Evolutionary conservation across 208 protist genomes (phyloP), one percentile per base, ranked within the genome.

Genomic region (Histomonas meleagridis): DNA sequence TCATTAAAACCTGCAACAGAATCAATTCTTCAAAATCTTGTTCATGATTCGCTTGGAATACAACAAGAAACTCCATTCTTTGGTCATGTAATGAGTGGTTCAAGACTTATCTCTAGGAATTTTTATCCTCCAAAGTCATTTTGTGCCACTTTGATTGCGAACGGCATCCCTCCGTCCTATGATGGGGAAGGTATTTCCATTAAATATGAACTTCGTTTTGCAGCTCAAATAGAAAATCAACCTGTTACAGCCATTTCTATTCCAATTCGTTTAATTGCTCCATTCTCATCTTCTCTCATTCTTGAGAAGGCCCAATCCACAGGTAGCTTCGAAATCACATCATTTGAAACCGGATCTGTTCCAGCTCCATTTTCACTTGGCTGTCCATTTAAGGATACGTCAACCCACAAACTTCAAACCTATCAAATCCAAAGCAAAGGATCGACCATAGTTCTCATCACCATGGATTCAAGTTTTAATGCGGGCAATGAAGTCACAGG

Each of bases 161-260:
- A 86, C 32, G 46, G 46, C 14, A 86, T 86, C 9, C 76, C 76
- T 12, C 76, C 76, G 18, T 86, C 76, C 32, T 86, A 86, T 86
- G 76, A 86, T 28, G 76, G 76, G 9, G 76, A 86, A 86, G 76
- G 40, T 12, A 46, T 86, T 57, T 38, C 5, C 55, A 55, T 86
- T 53, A 55, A 40, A 18, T 86, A 86, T 26, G 76, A 86, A 21
- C 76, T 86, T 38, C 23, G 76, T 57, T 51, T 86, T 57, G 40
- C 46, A 28, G 43, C 76, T 38, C 76, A 86, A 55, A 86, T 86
- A 4, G n/a, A 18, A 5, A 5, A 21, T 12, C 76, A 86, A 26
- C 43, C 46, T 32, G 43, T 48, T 32, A 43, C 9, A 38, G 18
- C 76, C 0, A 86, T 48, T 21, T 51, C 46, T 32, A 86, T 86